Conservation (phyloP, 306 rosid genomes). For the Dalbergia oliveri region DNA sequence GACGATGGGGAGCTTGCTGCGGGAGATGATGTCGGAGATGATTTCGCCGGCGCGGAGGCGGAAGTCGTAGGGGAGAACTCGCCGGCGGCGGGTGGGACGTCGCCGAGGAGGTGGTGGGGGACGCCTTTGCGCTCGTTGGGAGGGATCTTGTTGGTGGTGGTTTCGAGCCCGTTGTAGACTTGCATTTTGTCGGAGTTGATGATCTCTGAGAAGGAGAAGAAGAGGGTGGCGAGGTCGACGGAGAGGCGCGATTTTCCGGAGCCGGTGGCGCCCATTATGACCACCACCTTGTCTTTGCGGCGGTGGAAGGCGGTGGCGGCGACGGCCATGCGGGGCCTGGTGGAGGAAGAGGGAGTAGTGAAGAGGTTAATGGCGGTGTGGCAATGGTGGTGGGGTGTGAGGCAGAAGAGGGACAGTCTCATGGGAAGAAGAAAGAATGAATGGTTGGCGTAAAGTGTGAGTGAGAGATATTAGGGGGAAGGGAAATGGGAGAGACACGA, state of each 20-base stretch:
- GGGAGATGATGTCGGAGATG: conserved; percentile 48
- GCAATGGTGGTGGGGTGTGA: conserved; percentile 37
- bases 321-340: conserved; percentile 64
- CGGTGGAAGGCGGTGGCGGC: conserved; percentile 34
- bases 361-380: neutral
- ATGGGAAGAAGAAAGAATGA: conserved; percentile 38
- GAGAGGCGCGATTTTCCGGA: conserved; percentile 87
- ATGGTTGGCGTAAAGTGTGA: neutral
- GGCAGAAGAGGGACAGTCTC: conserved; percentile 54
- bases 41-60: conserved; percentile 54
- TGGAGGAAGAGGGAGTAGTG: neutral
- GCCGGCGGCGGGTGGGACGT: conserved; percentile 53
- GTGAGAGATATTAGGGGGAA: conserved; percentile 15
- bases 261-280: conserved; percentile 91
- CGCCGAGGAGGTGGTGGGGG: conserved; percentile 86
- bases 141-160: conserved; percentile 90
- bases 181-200: conserved; percentile 95
- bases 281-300: conserved; percentile 68
- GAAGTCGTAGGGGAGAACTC: conserved; percentile 67
- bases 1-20: conserved; percentile 68
- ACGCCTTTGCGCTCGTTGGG: conserved; percentile 59
- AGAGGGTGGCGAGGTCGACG: conserved; percentile 75
- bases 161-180: conserved; percentile 79
- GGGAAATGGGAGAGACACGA: neutral
- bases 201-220: conserved; percentile 67